Evolutionary conservation across 768 basidiomycete species (phyloP).

Genomic region (Cystobasidium tubakii): DNA sequence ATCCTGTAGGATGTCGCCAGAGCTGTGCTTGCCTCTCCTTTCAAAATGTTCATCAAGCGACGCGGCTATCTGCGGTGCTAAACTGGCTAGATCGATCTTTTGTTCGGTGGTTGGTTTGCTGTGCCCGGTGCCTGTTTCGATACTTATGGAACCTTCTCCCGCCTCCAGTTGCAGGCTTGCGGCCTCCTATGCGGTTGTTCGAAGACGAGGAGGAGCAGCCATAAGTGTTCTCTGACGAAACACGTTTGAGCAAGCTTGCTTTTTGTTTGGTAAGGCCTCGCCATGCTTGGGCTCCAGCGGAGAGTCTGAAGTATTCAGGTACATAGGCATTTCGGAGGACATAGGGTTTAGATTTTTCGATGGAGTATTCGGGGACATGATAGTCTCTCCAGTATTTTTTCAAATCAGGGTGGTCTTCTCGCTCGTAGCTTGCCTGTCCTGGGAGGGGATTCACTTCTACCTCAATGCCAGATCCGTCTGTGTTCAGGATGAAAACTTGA

Average conservation of each 20-base stretch:
- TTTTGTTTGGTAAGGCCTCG: background rate
- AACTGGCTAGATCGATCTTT: background rate
- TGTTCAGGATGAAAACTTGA: background rate
- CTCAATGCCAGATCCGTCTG: background rate
- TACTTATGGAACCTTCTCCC: background rate
- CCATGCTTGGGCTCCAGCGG: background rate
- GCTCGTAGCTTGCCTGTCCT: background rate
- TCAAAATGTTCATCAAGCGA: background rate
- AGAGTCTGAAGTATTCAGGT: background rate
- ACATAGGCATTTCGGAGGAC: slow-evolving; percentile 8
- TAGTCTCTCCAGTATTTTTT: slow-evolving; percentile 8
- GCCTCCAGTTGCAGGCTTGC: background rate
- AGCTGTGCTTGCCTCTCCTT: background rate
- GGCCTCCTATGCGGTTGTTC: background rate
- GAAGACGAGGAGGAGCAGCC: no score
- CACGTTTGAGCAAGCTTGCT: background rate
- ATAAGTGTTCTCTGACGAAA: background rate
- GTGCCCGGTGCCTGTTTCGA: background rate
- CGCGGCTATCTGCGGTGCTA: background rate
- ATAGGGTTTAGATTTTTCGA: background rate
- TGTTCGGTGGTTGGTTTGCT: background rate
- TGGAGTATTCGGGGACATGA: background rate
- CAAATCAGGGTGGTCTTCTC: background rate
- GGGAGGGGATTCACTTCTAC: background rate
- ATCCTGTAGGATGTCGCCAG: background rate